phyloP scores from a whole-genome alignment of 148 eudicot species.

The Selenicereus undatus region DNA sequence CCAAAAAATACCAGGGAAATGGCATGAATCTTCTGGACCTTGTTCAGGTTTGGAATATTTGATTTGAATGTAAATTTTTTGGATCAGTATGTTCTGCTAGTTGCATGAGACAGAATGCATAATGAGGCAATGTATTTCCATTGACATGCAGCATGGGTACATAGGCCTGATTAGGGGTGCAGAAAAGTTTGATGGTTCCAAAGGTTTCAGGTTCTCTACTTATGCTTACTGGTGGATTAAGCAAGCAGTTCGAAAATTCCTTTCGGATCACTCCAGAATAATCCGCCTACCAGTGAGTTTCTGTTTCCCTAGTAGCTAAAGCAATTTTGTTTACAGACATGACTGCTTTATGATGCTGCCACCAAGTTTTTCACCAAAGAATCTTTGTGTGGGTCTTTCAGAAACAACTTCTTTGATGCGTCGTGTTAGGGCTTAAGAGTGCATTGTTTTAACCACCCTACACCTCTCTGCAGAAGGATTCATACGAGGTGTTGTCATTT shows the following conservation, averaged over 20 bases:
- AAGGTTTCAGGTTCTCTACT: conserved; percentile 93
- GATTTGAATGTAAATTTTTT: no score
- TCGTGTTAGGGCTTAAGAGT: not conserved
- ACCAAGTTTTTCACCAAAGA: not conserved
- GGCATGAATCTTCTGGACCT: conserved; percentile 92
- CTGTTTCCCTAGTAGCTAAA: not conserved
- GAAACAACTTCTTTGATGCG: not conserved
- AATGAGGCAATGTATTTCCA: not conserved
- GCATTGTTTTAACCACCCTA: no score
- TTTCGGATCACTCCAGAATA: conserved; percentile 78
- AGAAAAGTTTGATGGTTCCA: conserved; percentile 95
- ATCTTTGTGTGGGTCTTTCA: not conserved
- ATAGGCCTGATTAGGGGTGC: conserved; percentile 81
- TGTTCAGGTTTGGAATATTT: conserved; percentile 59
- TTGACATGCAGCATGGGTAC: conserved; percentile 76
- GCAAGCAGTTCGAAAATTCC: conserved; percentile 88
- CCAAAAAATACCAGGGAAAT: conserved; percentile 77
- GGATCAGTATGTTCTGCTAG: not conserved
- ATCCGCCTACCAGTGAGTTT: conserved; percentile 77
- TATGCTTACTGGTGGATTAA: conserved; percentile 99
- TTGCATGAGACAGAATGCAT: conserved; percentile 6
- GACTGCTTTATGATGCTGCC: not conserved
- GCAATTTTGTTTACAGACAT: not conserved
- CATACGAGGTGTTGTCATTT: no score
- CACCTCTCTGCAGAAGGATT: no score